Conservation (phyloP, 2,329 filamentous ascomycete species). For the Ceratocystis papillata region DNA sequence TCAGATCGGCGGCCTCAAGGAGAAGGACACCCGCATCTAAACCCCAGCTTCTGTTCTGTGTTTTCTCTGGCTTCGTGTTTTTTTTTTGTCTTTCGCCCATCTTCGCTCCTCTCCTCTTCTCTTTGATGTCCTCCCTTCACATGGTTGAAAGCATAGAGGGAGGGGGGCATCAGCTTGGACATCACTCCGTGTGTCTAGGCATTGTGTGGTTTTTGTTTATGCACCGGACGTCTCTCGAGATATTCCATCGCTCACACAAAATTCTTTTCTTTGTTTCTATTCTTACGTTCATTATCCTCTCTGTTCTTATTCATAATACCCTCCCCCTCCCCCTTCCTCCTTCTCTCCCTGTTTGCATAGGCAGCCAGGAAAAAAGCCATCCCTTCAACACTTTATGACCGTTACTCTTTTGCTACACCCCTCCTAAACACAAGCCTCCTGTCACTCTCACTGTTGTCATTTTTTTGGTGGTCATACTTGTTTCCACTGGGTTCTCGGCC, state of each 20-base stretch:
- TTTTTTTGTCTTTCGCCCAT: constrained; percentile 5
- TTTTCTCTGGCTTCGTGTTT: constrained; percentile 15
- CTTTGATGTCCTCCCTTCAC: constrained; percentile 4
- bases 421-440: background rate
- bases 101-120: background rate
- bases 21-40: constrained; percentile 53
- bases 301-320: constrained; percentile 23
- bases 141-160: background rate
- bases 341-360: background rate
- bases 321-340: constrained; percentile 13
- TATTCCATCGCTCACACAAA: constrained; percentile 3
- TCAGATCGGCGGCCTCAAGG: constrained; percentile 84
- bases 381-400: background rate
- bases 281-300: constrained; percentile 18
- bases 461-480: background rate
- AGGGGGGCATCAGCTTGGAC: too few relatives aligned
- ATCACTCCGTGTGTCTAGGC: background rate
- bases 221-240: constrained; percentile 10
- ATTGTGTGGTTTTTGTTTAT: constrained; percentile 5
- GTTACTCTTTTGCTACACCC: constrained; percentile 2
- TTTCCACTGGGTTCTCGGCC: background rate
- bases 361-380: constrained; percentile 4
- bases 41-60: constrained; percentile 8
- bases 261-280: constrained; percentile 20
- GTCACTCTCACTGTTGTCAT: background rate